phyloP scores from a whole-genome alignment of 2,329 filamentous ascomycete species.

The Podosphaera xanthii region DNA sequence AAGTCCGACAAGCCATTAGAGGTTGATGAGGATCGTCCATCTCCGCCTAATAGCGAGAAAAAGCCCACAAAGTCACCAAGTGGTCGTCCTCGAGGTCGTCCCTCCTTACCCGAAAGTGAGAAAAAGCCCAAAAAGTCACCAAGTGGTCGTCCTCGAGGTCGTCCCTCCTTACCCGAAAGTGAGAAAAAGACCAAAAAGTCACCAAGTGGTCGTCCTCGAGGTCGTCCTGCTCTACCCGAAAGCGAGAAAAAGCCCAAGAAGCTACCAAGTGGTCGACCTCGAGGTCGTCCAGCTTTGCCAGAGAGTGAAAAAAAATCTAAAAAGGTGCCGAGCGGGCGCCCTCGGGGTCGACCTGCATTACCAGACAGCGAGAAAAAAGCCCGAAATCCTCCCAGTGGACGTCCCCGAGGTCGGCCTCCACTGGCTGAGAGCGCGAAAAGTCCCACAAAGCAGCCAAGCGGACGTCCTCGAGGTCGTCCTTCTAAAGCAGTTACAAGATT shows the following conservation, averaged over 20 bases:
- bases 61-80: constrained; percentile 3
- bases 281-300: constrained; percentile 3
- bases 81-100: constrained; percentile 9
- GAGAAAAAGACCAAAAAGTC: constrained; percentile 7
- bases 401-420: constrained; percentile 1
- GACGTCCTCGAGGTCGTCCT: no score
- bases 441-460: no score
- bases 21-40: constrained; percentile 8
- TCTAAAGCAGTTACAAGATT: no score
- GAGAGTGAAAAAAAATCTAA: background rate
- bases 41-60: constrained; percentile 4
- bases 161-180: constrained; percentile 5
- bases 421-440: no score
- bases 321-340: constrained; percentile 6
- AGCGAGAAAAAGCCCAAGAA: constrained; percentile 9
- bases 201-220: constrained; percentile 8
- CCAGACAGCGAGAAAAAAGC: constrained; percentile 11
- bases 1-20: constrained; percentile 4
- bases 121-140: constrained; percentile 7
- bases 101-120: constrained; percentile 7
- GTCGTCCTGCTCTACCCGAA: constrained; percentile 8
- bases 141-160: constrained; percentile 5
- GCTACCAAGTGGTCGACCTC: constrained; percentile 4
- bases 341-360: constrained; percentile 8
- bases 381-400: background rate